Conservation (phyloP, 2,329 filamentous ascomycete genomes). For the Graphiopsis chlorocephala region DNA sequence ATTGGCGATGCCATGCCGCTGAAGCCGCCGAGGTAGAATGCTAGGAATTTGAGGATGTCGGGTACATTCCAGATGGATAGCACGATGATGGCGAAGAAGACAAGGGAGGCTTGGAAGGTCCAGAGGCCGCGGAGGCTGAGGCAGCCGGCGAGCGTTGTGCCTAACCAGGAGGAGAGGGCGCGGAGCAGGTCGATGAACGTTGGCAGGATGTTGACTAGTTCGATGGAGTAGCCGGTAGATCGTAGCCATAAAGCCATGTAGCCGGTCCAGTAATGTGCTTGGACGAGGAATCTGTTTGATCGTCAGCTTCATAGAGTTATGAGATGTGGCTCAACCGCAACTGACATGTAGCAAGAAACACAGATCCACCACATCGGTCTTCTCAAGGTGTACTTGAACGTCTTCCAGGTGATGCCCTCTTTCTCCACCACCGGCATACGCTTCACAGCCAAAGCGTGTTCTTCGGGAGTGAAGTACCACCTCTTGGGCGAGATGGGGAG, state of each 20-base stretch:
- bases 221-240: slow-evolving; percentile 44
- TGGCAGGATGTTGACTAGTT: slow-evolving; percentile 57
- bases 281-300: not conserved
- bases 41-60: not conserved
- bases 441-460: slow-evolving; percentile 1
- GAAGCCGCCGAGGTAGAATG: slow-evolving; percentile 9
- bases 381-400: slow-evolving; percentile 1
- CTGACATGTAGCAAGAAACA: slow-evolving; percentile 3
- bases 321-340: not conserved
- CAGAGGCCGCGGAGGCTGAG: not conserved
- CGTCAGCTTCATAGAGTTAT: not conserved
- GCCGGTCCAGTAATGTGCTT: slow-evolving; percentile 47
- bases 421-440: slow-evolving; percentile 6
- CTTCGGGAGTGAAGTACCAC: slow-evolving; percentile 38
- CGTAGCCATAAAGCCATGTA: slow-evolving; percentile 50
- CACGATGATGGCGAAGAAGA: slow-evolving; percentile 9
- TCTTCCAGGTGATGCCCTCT: slow-evolving; percentile 11
- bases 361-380: slow-evolving; percentile 12
- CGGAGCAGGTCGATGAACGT: slow-evolving; percentile 32
- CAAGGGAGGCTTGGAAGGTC: slow-evolving; percentile 2
- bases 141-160: not conserved
- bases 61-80: slow-evolving; percentile 8
- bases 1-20: slow-evolving; percentile 5
- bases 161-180: not conserved
- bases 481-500: slow-evolving; percentile 50